Evolutionary conservation across 371 early-diverging fungal species (phyloP).

Genomic region (Mucor indicus): DNA sequence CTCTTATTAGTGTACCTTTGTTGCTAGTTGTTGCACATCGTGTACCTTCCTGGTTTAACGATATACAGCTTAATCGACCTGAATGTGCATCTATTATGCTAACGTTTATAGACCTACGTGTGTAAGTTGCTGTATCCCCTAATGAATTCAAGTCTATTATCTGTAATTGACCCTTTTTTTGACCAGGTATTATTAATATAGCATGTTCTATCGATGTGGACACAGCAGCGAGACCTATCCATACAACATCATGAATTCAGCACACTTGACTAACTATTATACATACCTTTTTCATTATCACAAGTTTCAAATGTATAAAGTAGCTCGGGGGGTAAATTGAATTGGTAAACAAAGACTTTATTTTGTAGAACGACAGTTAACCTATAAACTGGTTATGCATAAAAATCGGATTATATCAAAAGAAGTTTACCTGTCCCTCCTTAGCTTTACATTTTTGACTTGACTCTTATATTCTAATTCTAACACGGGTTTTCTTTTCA

Average conservation of each 20-base stretch:
- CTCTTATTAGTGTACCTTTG: slow-evolving; percentile 89
- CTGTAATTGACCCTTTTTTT: slow-evolving; percentile 84
- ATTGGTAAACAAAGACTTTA: slow-evolving; percentile 84
- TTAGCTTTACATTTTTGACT: slow-evolving; percentile 78
- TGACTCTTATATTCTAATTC: slow-evolving; percentile 82
- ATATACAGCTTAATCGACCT: slow-evolving; percentile 69
- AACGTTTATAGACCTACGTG: slow-evolving; percentile 52
- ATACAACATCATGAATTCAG: background rate
- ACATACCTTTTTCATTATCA: slow-evolving; percentile 75
- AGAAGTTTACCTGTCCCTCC: slow-evolving; percentile 67
- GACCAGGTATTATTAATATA: slow-evolving; percentile 74
- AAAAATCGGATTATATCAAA: too few species aligned
- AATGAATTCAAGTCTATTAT: slow-evolving; percentile 75
- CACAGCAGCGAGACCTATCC: slow-evolving; percentile 61
- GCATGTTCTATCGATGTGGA: slow-evolving; percentile 60
- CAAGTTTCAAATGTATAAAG: slow-evolving; percentile 83
- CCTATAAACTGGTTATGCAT: slow-evolving; percentile 29
- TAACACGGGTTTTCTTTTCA: slow-evolving; percentile 65
- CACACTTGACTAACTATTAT: background rate
- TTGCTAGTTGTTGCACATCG: slow-evolving; percentile 82
- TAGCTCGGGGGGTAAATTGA: slow-evolving; percentile 66
- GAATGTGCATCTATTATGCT: slow-evolving; percentile 87
- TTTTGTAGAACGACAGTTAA: slow-evolving; percentile 76
- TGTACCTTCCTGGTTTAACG: slow-evolving; percentile 74
- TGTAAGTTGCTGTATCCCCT: slow-evolving; percentile 19